Conservation (phyloP, 495 filamentous ascomycete species). For the Pyronema domesticum region DNA sequence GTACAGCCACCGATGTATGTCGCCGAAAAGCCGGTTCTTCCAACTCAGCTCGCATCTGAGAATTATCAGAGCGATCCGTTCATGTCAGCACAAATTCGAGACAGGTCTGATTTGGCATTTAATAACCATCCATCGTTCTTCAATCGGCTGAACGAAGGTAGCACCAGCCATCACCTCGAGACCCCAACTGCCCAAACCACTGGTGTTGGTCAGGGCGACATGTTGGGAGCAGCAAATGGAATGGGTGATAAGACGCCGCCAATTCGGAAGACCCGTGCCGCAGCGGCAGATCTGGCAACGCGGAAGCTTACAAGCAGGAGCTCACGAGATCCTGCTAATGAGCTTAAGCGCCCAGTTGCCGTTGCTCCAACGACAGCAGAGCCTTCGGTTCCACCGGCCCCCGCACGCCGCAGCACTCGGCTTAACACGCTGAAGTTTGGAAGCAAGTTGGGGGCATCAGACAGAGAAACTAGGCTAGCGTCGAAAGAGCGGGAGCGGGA, state of each 20-base stretch:
- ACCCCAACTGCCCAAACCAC: constrained; percentile 21
- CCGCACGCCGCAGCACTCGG: constrained; percentile 25
- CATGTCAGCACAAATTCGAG: constrained; percentile 7
- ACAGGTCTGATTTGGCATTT: constrained; percentile 21
- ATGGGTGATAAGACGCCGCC: constrained; percentile 19
- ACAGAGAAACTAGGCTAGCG: constrained; percentile 17
- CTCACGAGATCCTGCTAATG: constrained; percentile 16
- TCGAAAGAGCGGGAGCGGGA: constrained; percentile 27
- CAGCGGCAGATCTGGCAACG: constrained; percentile 17
- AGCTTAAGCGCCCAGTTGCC: constrained; percentile 13
- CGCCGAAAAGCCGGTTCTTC: constrained; percentile 17
- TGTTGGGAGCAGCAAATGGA: constrained; percentile 17
- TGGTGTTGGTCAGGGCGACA: constrained; percentile 10
- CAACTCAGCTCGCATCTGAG: constrained; percentile 27
- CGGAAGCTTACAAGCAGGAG: constrained; percentile 22
- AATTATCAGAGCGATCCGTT: constrained; percentile 23
- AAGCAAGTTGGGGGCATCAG: constrained; percentile 18
- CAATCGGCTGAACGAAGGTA: constrained; percentile 22
- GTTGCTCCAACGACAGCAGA: constrained; percentile 12
- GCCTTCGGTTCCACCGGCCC: constrained; percentile 32
- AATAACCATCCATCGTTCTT: constrained; percentile 29
- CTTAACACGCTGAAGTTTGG: constrained; percentile 23
- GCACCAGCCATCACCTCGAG: constrained; percentile 14
- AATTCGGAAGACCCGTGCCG: constrained; percentile 22
- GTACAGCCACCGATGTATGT: not conserved